phyloP scores from a whole-genome alignment of 2,329 filamentous ascomycete species.

The Aspergillus fijiensis region DNA sequence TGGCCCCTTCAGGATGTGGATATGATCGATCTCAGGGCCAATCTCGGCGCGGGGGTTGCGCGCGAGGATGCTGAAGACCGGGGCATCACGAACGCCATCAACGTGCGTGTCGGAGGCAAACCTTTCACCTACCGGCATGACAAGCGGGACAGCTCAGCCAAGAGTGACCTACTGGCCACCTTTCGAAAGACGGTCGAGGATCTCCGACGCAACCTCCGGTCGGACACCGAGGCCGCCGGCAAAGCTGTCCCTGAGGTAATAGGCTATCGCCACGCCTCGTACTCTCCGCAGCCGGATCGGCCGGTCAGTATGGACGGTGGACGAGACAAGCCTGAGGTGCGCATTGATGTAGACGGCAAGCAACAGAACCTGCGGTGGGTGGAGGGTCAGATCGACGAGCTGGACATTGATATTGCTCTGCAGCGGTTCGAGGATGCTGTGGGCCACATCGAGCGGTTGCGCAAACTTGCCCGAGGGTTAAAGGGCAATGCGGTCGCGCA shows the following conservation, averaged over 20 bases:
- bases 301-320: slow-evolving; percentile 75
- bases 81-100: slow-evolving; percentile 77
- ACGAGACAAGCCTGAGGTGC: slow-evolving; percentile 69
- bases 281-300: slow-evolving; percentile 73
- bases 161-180: slow-evolving; percentile 76
- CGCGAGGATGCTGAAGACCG: slow-evolving; percentile 52
- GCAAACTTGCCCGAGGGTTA: slow-evolving; percentile 72
- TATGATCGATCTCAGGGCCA: slow-evolving; percentile 76
- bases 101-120: slow-evolving; percentile 83
- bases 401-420: slow-evolving; percentile 92
- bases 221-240: slow-evolving; percentile 83
- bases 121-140: slow-evolving; percentile 94
- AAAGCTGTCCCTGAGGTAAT: slow-evolving; percentile 75
- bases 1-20: slow-evolving; percentile 93
- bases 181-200: slow-evolving; percentile 93
- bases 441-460: slow-evolving; percentile 77
- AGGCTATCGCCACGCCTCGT: slow-evolving; percentile 76
- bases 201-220: slow-evolving; percentile 77
- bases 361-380: slow-evolving; percentile 96
- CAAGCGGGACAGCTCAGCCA: slow-evolving; percentile 74
- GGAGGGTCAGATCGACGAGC: slow-evolving; percentile 88
- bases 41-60: slow-evolving; percentile 37
- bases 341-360: slow-evolving; percentile 94
- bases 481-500: slow-evolving; percentile 85
- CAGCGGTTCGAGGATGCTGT: slow-evolving; percentile 87